Evolutionary conservation across 139 green algal genomes (phyloP), one percentile per base, ranked within the genome.

Genomic region (Chlamydomonas sp.): DNA sequence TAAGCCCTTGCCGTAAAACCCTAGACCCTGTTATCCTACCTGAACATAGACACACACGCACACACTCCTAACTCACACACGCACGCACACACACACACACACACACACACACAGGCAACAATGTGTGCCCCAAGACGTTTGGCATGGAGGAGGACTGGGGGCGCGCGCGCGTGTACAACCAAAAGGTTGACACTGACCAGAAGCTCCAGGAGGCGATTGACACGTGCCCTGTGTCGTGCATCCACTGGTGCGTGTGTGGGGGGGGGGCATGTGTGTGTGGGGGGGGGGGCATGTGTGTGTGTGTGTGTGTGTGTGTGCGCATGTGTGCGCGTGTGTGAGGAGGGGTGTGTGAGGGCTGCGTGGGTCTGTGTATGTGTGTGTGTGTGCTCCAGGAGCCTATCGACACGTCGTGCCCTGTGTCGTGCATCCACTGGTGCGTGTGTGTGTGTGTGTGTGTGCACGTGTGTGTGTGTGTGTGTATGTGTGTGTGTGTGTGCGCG

Each of bases 161-260:
- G 6, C 48, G 81, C 3, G 81, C 81, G 20, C 66, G 81, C 2
- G 81, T 82, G 30, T 79, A 83, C 65, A n/a, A 60, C 35, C 81
- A 87, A 61, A 67, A 70, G 30, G 65, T 67, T 2, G 74, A 83
- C 64, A 38, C 64, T 0, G 78, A 79, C 30, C 35, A 58, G 13
- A 76, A 80, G 48, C 58, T 86, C n/a, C 79, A 86, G 69, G 77
- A 84, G 49, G 78, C 78, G 0, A 86, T 84, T 1, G 77, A 84
- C 72, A 86, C 74, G 3, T 86, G 77, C 68, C 74, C 77, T 22
- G 81, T 86, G 16, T 75, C 61, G 22, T 84, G 78, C 71, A 84
- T 83, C 50, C 65, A 80, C 60, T 83, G 73, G 77, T 80, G 65
- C 35, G 26, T 48, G 13, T 68, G 3, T 1, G 16, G 29, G 1